phyloP scores from a whole-genome alignment of 2,329 filamentous ascomycete genomes.

The Bipolaris cookei region DNA sequence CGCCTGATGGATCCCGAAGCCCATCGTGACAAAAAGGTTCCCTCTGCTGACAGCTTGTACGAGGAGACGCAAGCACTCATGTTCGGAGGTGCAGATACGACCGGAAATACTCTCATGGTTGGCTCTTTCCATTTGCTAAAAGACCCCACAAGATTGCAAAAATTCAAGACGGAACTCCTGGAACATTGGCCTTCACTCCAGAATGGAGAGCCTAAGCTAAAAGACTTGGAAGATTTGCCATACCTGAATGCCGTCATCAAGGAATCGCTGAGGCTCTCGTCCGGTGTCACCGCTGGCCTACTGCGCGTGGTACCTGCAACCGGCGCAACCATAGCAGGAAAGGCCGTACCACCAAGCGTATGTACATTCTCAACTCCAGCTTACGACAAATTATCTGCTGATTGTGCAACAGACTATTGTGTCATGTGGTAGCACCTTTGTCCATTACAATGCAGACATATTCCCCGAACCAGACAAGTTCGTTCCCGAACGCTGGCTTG shows the following conservation, averaged over 20 bases:
- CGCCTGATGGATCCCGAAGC: constrained; percentile 44
- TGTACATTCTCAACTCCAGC: not conserved
- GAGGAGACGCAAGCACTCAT: constrained; percentile 56
- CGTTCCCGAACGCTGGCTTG: constrained; percentile 43
- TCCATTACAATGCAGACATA: constrained; percentile 42
- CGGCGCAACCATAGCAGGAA: constrained; percentile 32
- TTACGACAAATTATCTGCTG: not conserved
- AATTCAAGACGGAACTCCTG: constrained; percentile 50
- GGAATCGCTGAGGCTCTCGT: constrained; percentile 48
- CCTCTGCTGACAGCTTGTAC: constrained; percentile 46
- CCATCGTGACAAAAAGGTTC: constrained; percentile 42
- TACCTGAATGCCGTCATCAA: constrained; percentile 49
- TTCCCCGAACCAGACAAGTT: constrained; percentile 42
- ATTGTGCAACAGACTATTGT: constrained; percentile 28
- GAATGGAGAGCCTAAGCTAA: constrained; percentile 35
- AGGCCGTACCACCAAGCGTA: constrained; percentile 30
- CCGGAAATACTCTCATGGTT: constrained; percentile 51
- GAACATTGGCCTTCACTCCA: constrained; percentile 47
- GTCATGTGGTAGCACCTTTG: constrained; percentile 41
- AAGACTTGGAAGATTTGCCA: constrained; percentile 47
- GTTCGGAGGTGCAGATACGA: constrained; percentile 57
- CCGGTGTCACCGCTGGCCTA: constrained; percentile 41
- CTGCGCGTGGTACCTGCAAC: constrained; percentile 31
- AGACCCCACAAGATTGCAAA: constrained; percentile 38
- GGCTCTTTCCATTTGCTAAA: constrained; percentile 53